phyloP scores from a whole-genome alignment of 2,329 filamentous ascomycete species.

The Thielaviopsis ethacetica region DNA sequence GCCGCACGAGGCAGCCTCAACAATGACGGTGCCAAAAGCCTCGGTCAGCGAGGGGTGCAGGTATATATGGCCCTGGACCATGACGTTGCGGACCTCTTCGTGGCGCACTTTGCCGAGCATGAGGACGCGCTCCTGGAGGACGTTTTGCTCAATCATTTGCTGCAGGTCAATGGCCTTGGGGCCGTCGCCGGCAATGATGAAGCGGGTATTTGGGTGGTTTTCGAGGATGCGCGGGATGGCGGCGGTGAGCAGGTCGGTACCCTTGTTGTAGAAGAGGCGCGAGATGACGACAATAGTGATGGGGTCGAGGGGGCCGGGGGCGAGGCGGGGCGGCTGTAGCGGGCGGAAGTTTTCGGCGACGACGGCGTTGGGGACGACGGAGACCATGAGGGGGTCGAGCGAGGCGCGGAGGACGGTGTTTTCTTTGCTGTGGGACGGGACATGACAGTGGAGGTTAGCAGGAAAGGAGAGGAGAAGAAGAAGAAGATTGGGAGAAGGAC shows the following conservation, averaged over 20 bases:
- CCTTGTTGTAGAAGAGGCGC: conserved; percentile 96
- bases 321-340: conserved; percentile 39
- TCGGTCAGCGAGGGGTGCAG: conserved; percentile 90
- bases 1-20: conserved; percentile 90
- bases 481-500: no score
- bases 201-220: conserved; percentile 79
- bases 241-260: conserved; percentile 90
- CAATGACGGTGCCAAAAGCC: conserved; percentile 93
- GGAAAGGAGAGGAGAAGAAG: background rate
- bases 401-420: conserved; percentile 92
- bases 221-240: conserved; percentile 86
- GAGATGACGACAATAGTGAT: conserved; percentile 97
- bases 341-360: conserved; percentile 93
- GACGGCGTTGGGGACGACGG: conserved; percentile 86
- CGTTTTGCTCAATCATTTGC: conserved; percentile 93
- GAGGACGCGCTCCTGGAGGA: conserved; percentile 83
- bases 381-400: conserved; percentile 90
- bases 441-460: background rate
- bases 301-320: conserved; percentile 64
- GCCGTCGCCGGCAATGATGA: conserved; percentile 89
- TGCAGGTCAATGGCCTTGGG: conserved; percentile 96
- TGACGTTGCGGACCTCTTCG: conserved; percentile 92
- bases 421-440: conserved; percentile 55
- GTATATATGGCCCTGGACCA: conserved; percentile 94
- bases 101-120: conserved; percentile 85